Percentiles rank a stretch among this genome's conserved stretches.
phyloP scores from a whole-genome alignment of 1,284 basidiomycete genomes.

The Ceratobasidium sp. region DNA sequence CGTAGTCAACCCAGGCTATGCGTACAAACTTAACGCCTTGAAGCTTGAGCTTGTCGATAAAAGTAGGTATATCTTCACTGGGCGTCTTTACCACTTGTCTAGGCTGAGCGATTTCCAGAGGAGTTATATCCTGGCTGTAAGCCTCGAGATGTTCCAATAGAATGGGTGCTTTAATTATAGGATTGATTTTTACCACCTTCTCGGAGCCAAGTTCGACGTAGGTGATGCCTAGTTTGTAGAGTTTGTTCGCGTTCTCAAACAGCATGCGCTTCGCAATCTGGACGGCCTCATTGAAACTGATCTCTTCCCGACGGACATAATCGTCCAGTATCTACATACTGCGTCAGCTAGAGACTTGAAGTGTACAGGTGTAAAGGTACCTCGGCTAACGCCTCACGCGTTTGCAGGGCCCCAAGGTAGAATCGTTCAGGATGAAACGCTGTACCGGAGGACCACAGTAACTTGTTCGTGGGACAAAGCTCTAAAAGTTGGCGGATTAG shows the following conservation, averaged over 20 bases:
- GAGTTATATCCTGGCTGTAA: no score
- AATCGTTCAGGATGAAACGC: constrained; percentile 83
- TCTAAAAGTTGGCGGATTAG: constrained; percentile 75
- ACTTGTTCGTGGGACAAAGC: constrained; percentile 79
- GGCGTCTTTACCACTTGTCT: no score
- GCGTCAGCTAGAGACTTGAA: background rate
- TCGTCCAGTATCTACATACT: constrained; percentile 65
- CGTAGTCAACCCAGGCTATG: constrained; percentile 71
- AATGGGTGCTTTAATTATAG: no score
- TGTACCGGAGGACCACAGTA: constrained; percentile 73
- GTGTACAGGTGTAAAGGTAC: constrained; percentile 56
- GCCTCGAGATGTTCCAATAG: no score
- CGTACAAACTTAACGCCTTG: constrained; percentile 61
- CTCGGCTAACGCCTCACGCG: constrained; percentile 70
- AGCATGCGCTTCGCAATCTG: constrained; percentile 65
- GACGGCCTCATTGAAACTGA: constrained; percentile 66
- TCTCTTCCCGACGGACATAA: constrained; percentile 61
- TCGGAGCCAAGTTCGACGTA: constrained; percentile 4
- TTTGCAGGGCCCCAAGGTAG: constrained; percentile 74
- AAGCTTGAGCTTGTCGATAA: constrained; percentile 9
- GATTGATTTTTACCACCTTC: no score
- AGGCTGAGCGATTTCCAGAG: no score
- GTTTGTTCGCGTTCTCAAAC: constrained; percentile 70
- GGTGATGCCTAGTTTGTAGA: constrained; percentile 67
- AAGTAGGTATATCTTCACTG: background rate